These are phyloP conservation scores for Sordaria brevicollis DNA, from an alignment of 495 filamentous ascomycete genomes.

Conservation along the genomic window DNA sequence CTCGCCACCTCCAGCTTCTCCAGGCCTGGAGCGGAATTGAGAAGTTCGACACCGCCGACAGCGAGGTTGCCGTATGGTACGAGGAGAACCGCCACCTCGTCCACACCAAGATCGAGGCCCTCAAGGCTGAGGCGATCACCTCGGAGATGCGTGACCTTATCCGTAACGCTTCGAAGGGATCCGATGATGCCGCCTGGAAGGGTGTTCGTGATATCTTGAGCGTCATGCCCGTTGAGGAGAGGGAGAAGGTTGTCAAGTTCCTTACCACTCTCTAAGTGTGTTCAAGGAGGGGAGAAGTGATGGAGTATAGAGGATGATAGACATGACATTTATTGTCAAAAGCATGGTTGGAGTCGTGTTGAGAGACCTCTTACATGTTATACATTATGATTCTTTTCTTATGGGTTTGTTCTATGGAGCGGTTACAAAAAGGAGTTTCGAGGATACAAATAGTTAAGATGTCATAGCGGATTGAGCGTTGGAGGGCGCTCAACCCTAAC, in stretches of 20 bases:
- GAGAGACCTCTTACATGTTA: background rate
- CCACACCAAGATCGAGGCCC: constrained; percentile 62
- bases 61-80: constrained; percentile 86
- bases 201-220: constrained; percentile 77
- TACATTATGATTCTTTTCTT: background rate
- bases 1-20: constrained; percentile 56
- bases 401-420: background rate
- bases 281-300: background rate
- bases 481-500: background rate
- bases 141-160: constrained; percentile 70
- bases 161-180: constrained; percentile 27
- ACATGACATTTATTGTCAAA: background rate
- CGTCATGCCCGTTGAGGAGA: constrained; percentile 78
- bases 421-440: background rate
- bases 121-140: constrained; percentile 68
- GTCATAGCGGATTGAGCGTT: background rate
- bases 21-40: constrained; percentile 67
- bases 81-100: constrained; percentile 87
- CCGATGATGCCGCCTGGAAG: constrained; percentile 67
- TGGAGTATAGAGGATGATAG: background rate
- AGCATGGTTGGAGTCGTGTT: background rate
- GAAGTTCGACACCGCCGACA: constrained; percentile 66
- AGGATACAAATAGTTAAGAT: background rate
- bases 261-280: constrained; percentile 21
- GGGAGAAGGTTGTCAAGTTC: constrained; percentile 74